phyloP scores from a whole-genome alignment of 2,329 filamentous ascomycete genomes.

The Macrophomina phaseolina region DNA sequence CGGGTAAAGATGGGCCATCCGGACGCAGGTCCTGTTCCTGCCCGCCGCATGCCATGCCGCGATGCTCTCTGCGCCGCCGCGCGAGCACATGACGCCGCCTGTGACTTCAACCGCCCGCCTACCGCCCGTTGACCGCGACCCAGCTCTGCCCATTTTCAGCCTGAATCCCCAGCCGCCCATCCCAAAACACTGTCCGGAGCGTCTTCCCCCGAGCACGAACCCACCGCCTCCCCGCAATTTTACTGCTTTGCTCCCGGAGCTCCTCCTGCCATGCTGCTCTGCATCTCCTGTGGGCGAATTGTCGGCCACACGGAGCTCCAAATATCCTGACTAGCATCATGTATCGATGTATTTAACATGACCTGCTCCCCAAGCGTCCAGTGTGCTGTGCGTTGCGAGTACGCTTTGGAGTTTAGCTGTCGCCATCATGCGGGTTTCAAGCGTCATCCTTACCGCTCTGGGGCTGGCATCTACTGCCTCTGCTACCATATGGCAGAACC shows the following conservation, averaged over 20 bases:
- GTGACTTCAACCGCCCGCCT: constrained; percentile 5
- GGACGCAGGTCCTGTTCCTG: constrained; percentile 18
- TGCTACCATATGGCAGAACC: constrained; percentile 52
- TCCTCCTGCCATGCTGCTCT: not conserved
- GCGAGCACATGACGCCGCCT: constrained; percentile 18
- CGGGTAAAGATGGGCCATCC: constrained; percentile 20
- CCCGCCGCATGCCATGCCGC: constrained; percentile 1
- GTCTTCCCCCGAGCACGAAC: not conserved
- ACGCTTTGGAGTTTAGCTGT: not conserved
- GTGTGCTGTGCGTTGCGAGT: not conserved
- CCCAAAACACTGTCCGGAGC: constrained; percentile 16
- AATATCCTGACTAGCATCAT: not conserved
- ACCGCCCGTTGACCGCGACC: not conserved
- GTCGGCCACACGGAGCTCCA: not conserved
- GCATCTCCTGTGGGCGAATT: not conserved
- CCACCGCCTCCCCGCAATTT: not conserved
- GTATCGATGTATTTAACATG: constrained; percentile 9
- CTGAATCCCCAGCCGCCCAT: constrained; percentile 11
- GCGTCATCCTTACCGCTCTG: constrained; percentile 18
- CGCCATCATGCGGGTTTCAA: constrained; percentile 15
- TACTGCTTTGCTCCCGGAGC: constrained; percentile 21
- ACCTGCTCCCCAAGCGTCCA: not conserved
- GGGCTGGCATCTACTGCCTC: constrained; percentile 33
- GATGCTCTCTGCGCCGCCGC: not conserved
- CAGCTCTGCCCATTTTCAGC: constrained; percentile 5